phyloP scores from a whole-genome alignment of 208 protist genomes.

The Leishmania martiniquensis region DNA sequence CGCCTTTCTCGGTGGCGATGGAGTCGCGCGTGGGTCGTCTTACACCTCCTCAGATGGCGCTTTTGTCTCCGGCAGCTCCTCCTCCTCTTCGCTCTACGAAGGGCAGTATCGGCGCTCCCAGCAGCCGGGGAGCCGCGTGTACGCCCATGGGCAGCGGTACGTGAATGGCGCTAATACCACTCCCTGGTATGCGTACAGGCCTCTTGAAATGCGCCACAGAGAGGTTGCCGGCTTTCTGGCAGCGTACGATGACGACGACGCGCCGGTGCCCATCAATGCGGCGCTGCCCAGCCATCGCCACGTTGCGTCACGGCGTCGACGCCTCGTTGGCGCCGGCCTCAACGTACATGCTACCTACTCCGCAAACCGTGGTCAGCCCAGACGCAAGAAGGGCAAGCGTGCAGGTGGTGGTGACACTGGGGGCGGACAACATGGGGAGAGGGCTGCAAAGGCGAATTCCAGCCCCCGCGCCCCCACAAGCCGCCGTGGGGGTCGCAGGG shows the following conservation, averaged over 20 bases:
- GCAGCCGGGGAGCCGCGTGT: neutral
- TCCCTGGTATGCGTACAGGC: neutral
- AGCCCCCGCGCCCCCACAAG: neutral
- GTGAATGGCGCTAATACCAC: neutral
- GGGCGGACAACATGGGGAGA: neutral
- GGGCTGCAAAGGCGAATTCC: neutral
- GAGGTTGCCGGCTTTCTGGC: neutral
- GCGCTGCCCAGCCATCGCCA: neutral
- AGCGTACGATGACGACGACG: conserved; percentile 1
- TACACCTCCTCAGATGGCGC: neutral
- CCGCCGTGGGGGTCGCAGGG: neutral
- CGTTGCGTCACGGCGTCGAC: conserved; percentile 12
- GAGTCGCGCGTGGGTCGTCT: neutral
- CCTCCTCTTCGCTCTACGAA: neutral
- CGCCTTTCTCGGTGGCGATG: neutral
- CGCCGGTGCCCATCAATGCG: neutral
- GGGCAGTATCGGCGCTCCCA: neutral
- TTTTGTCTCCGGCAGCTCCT: conserved; percentile 10
- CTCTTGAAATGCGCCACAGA: neutral
- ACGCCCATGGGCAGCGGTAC: neutral
- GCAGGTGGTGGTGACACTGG: neutral
- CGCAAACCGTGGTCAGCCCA: neutral
- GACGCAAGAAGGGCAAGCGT: neutral
- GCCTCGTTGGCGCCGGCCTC: conserved; percentile 4
- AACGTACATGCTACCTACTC: neutral